Conservation (phyloP, 2,329 filamentous ascomycete species). For the Tympanopsis confertula region DNA sequence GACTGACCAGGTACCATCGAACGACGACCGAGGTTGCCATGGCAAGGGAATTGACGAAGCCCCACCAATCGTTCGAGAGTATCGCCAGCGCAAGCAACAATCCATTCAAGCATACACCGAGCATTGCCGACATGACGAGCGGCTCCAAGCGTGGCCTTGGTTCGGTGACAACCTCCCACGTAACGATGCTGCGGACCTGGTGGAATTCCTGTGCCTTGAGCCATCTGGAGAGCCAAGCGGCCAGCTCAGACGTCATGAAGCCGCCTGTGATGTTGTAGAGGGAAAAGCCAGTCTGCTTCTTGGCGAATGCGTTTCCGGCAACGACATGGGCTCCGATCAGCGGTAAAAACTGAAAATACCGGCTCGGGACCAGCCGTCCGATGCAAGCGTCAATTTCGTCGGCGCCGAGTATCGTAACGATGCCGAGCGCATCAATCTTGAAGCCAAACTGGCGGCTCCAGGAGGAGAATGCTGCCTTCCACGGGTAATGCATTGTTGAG, state of each 20-base stretch:
- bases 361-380: conserved; percentile 8
- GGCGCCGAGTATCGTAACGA: conserved; percentile 11
- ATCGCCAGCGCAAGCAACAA: not conserved
- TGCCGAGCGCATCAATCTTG: conserved; percentile 10
- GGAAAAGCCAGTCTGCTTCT: conserved; percentile 7
- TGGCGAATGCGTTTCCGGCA: conserved; percentile 8
- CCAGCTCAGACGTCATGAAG: not conserved
- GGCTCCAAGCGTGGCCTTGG: not conserved
- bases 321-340: conserved; percentile 11
- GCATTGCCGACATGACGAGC: not conserved
- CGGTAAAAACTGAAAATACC: conserved; percentile 9
- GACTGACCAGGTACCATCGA: not conserved
- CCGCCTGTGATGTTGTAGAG: conserved; percentile 10
- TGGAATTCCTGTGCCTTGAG: not conserved
- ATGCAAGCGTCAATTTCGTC: conserved; percentile 9
- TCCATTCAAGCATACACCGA: not conserved
- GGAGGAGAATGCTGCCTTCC: too few relatives aligned
- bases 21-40: not conserved
- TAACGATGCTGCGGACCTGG: not conserved
- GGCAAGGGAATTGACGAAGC: not conserved
- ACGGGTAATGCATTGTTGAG: too few relatives aligned
- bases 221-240: not conserved
- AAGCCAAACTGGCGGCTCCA: too few relatives aligned
- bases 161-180: not conserved
- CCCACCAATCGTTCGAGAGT: not conserved